Evolutionary conservation across 306 rosid genomes (phyloP).

Genomic region (Arachis stenosperma): DNA sequence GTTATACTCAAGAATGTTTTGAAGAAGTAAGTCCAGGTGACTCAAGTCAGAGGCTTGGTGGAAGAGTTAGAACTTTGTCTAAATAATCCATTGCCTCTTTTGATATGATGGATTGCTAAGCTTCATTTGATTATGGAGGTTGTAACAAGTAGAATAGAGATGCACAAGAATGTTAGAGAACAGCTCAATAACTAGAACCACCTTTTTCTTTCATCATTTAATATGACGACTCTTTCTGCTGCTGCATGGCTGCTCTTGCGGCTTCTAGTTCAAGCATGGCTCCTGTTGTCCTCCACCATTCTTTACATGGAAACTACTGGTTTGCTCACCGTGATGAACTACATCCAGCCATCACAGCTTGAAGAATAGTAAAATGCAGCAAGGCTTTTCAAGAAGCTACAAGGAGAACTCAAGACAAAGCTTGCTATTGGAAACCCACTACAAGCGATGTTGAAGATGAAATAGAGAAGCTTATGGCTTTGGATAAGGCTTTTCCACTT

Average conservation of each 20-base stretch:
- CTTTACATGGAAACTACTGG: slow-evolving; percentile 71
- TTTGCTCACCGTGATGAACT: slow-evolving; percentile 64
- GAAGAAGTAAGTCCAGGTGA: slow-evolving; percentile 4
- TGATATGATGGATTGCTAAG: slow-evolving; percentile 43
- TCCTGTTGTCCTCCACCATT: slow-evolving; percentile 59
- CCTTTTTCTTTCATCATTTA: slow-evolving; percentile 60
- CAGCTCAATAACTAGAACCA: slow-evolving; percentile 85
- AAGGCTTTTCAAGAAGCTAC: slow-evolving; percentile 76
- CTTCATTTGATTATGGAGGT: slow-evolving; percentile 63
- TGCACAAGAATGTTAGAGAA: slow-evolving; percentile 69
- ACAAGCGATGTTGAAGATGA: slow-evolving; percentile 50
- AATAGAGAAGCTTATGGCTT: slow-evolving; percentile 68
- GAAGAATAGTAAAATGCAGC: slow-evolving; percentile 71
- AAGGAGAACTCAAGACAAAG: slow-evolving; percentile 49
- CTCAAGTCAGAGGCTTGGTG: slow-evolving; percentile 41
- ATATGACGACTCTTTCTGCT: slow-evolving; percentile 71
- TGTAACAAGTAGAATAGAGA: slow-evolving; percentile 68
- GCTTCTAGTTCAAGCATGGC: slow-evolving; percentile 37
- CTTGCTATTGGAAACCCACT: slow-evolving; percentile 40
- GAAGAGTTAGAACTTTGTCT: slow-evolving; percentile 41
- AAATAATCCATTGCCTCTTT: neutral
- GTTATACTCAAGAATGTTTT: too few species aligned
- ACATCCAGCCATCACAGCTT: slow-evolving; percentile 83
- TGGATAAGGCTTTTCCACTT: slow-evolving; percentile 83
- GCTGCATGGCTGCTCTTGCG: slow-evolving; percentile 71